Base-by-base conservation (phyloP, 306 rosid species). In the Pyrus bretschneideri region DNA sequence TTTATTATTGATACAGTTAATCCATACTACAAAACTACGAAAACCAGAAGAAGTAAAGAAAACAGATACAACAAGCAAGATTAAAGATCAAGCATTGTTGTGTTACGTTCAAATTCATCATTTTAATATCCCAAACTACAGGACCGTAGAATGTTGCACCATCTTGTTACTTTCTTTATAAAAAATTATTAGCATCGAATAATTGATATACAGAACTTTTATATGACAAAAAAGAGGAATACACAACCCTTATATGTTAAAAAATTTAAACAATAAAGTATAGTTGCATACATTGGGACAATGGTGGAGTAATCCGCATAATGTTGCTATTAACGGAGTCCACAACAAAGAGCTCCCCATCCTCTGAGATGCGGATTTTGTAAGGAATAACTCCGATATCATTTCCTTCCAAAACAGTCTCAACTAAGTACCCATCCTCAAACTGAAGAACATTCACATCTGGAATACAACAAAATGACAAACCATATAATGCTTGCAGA, bases 361-460 rank as follows among this genome's bases (percentile, higher is more conserved):
- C 99, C 79, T 90, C 96, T 5, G 93, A 88, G 58, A 92, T 89
- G 1, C 86, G 93, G 64, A 95, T 92, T 83, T 88, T 84, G 84
- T 91, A 77, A 86, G 97, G 98, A 65, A 89, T 52, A 25, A 91
- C 91, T 81, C 98, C 97, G 66, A 95, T 95, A 51, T 81, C 92
- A 73, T 88, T 89, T 78, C 99, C 97, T 82, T 92, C 96, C 54
- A 83, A 89, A 77, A 92, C 95, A 72, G 99, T 92, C 87, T 95
- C 99, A 78, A 95, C 99, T 29, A 92, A 85, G 81, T 95, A 92
- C 76, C 99, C 99, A 88, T 86, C 80, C 92, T 95, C 97, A 82
- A 90, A 95, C 54, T 91, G 99, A 81, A 92, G 82, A 85, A 86
- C 84, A 87, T 89, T 89, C 77, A 86, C 97, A 85, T 91, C 99